Percentiles rank a stretch among this genome's conserved stretches.
Evolutionary conservation across 305 asterid genomes (phyloP).

Genomic region (Lippia alba): DNA sequence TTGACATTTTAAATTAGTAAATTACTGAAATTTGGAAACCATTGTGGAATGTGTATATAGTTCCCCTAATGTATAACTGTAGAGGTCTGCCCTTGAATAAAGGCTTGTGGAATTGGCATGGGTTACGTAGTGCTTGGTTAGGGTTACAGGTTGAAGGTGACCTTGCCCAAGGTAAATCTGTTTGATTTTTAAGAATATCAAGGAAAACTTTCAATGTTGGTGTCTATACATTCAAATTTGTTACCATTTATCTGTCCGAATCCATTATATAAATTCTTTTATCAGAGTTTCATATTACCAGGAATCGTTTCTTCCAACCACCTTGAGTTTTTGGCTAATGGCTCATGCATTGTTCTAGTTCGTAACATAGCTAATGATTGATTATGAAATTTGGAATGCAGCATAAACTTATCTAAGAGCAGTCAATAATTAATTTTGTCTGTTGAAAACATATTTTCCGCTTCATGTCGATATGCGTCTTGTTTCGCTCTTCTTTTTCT

Average conservation of each 20-base stretch:
- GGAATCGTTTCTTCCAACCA: not conserved
- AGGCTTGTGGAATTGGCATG: not conserved
- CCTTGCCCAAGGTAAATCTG: not conserved
- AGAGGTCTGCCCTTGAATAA: no score
- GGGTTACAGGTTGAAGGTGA: not conserved
- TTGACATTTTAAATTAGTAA: not conserved
- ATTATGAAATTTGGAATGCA: not conserved
- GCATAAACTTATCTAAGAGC: conserved; percentile 2
- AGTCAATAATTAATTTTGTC: not conserved
- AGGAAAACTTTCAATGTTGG: not conserved
- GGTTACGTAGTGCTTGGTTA: not conserved
- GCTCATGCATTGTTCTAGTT: not conserved
- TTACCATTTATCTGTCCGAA: not conserved
- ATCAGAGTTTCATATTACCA: not conserved
- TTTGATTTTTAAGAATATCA: not conserved
- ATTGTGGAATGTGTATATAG: no score
- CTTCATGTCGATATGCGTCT: conserved; percentile 3
- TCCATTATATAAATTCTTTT: not conserved
- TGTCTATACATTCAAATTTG: not conserved
- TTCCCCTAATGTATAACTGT: no score
- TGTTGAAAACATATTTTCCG: conserved; percentile 8
- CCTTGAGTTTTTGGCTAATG: not conserved
- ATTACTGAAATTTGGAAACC: not conserved
- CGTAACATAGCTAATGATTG: not conserved
- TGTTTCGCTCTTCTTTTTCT: not conserved